Evolutionary conservation across 371 early-diverging fungal genomes (phyloP).

Genomic region (Blakeslea trispora): DNA sequence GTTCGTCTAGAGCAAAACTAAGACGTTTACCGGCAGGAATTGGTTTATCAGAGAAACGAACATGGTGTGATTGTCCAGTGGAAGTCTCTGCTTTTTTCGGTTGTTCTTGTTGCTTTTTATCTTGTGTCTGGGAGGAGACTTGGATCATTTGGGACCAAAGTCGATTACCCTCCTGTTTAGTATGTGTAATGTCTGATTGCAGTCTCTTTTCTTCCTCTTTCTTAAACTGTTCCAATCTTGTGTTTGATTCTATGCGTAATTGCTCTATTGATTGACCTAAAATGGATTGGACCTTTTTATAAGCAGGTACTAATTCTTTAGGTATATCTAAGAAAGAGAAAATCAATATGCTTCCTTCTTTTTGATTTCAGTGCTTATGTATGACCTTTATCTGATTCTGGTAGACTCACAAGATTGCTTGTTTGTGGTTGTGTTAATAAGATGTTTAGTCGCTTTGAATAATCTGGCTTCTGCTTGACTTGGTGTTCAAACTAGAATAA

Average conservation of each 20-base stretch:
- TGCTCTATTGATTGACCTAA: conserved; percentile 29
- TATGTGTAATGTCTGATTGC: conserved; percentile 15
- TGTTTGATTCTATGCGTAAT: conserved; percentile 27
- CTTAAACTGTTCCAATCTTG: conserved; percentile 33
- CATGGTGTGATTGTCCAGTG: conserved; percentile 3
- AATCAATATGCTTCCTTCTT: conserved; percentile 3
- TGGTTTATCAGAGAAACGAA: conserved; percentile 8
- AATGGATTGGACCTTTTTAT: conserved; percentile 25
- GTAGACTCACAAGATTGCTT: no score
- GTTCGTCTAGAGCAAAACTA: conserved; percentile 35
- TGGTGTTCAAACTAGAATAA: background rate
- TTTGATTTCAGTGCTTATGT: background rate
- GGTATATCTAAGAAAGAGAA: conserved; percentile 9
- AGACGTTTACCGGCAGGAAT: conserved; percentile 8
- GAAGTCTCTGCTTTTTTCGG: background rate
- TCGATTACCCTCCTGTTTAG: conserved; percentile 27
- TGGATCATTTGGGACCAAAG: conserved; percentile 33
- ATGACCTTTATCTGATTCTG: no score
- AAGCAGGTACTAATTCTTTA: conserved; percentile 14
- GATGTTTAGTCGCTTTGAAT: conserved; percentile 10
- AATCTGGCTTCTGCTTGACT: conserved; percentile 18
- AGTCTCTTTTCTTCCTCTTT: conserved; percentile 24
- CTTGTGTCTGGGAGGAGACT: conserved; percentile 14
- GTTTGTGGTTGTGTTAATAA: no score
- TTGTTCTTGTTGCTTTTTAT: conserved; percentile 9